Base-by-base conservation (phyloP, 2,329 filamentous ascomycete species). In the Aspergillus hiratsukae region DNA sequence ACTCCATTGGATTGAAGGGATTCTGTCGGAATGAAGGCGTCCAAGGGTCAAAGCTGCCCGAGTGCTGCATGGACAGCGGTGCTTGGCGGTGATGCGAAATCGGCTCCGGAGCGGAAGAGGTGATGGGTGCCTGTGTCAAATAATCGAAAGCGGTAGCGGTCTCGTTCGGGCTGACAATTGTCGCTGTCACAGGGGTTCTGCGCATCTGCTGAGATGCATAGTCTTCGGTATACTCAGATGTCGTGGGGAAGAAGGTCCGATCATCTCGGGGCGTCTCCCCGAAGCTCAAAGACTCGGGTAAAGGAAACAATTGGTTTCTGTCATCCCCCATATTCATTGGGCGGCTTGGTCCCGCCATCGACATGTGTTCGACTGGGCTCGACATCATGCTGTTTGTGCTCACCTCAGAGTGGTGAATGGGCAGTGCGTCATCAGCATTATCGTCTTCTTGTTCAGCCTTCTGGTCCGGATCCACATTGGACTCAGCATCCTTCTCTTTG, bases 1-100 rank as follows among this genome's bases (percentile, higher is more conserved):
- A 75, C 10, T 71, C 70, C 6, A 72, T 62, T 0, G 71, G 58
- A 19, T 61, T 62, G 63, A 71, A 75, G 43, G 73, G 59, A 29
- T 66, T 66, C 23, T 67, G 67, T n/a, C 72, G 66, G 59, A 72
- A 74, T 4, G 66, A 57, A 0, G 70, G 64, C 7, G 64, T 58
- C 72, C 72, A 75, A 9, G 62, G 31, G 10, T 71, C 62, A 49
- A 66, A 72, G 27, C 57, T 58, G 11, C 60, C 21, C 3, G 62
- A 52, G 3, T 62, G 58, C 23, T 63, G 61, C 59, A 66, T 64
- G n/a, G 61, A 53, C 23, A 66, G 58, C 10, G 62, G 37, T 21
- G 58, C 54, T 29, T 54, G 45, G 31, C 66, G 67, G 17, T 65
- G 63, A 29, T 62, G 59, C 25, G 53, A 48, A 43, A 64, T 56